Evolutionary conservation across 345 rosid species (phyloP), one percentile per base, ranked within the genome.

Genomic region (Anacardium occidentale): DNA sequence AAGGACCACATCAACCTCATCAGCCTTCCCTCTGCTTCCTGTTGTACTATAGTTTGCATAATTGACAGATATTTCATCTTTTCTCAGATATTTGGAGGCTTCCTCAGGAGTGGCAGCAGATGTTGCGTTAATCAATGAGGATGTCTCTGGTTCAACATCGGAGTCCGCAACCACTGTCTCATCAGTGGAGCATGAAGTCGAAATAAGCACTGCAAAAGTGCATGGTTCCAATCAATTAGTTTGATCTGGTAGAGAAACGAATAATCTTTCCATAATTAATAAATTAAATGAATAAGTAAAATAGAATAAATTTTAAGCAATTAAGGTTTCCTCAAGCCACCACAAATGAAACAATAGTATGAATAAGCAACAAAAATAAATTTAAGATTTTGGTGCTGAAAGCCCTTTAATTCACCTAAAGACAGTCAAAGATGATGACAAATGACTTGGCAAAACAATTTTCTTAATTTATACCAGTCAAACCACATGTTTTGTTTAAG

Each of bases 111-210:
- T 61, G 56, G 60, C 78, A 51, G 77, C 69, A 69, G 71, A 77
- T 32, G 74, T 68, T 78, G 77, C 68, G 69, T 51, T 76, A 59
- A 70, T 70, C 21, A 90, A 80, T 54, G 84, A 79, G 42, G 84
- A 80, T 17, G 86, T 74, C 76, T 88, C 92, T 75, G 58, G 83
- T 76, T 94, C 97, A 11, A 76, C 84, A 44, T 91, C 97, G 44
- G 97, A 91, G 77, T 94, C 98, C 55, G 97, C 97, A 68, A 94
- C 98, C 60, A 90, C 82, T 57, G 98, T 94, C 90, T 88, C 98
- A 29, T 92, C 97, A 55, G 95, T 92, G 74, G 98, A 92, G 87
- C 97, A 92, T 20, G 98, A 94, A 62, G 97, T 92, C 66, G 97
- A 89, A 78, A 92, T 80, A 32, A 86, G 67, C 24, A 88, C 98